phyloP scores from a whole-genome alignment of 371 early-diverging fungal genomes.

The Mortierella polycephala region DNA sequence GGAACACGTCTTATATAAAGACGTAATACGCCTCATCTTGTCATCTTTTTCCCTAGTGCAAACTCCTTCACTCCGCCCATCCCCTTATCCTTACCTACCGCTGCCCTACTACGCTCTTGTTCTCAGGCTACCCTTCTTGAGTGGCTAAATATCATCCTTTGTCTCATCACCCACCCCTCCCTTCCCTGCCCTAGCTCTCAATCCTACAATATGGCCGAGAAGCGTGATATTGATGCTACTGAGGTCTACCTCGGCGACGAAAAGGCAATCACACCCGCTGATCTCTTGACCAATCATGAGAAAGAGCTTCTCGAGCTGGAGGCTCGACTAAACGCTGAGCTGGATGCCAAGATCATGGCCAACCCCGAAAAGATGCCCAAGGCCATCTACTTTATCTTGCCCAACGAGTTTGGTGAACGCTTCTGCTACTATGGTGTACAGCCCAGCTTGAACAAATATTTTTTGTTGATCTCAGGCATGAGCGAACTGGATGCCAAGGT shows the following conservation, averaged over 20 bases:
- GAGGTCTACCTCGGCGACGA: conserved; percentile 11
- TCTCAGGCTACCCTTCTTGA: neutral
- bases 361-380: conserved; percentile 56
- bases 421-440: conserved; percentile 57
- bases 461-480: conserved; percentile 38
- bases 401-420: conserved; percentile 61
- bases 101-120: neutral
- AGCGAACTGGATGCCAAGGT: conserved; percentile 34
- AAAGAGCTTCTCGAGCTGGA: conserved; percentile 52
- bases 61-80: conserved; percentile 14
- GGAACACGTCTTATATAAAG: neutral
- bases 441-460: conserved; percentile 54
- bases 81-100: neutral
- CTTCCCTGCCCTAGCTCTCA: conserved; percentile 2
- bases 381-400: conserved; percentile 57
- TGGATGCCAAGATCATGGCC: conserved; percentile 52
- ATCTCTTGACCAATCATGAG: conserved; percentile 49
- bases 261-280: conserved; percentile 8
- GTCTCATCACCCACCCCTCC: neutral
- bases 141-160: neutral
- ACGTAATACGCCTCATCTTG: neutral
- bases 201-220: conserved; percentile 18
- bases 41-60: conserved; percentile 18
- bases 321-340: conserved; percentile 51
- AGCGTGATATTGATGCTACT: conserved; percentile 16